A percentile compares a stretch with the other conserved stretches of the same genome.
Evolutionary conservation across 345 rosid species (phyloP).

Genomic region (Brassica napus): Da-Ae NC_063437.1:4382001-4382500

Average conservation of each 20-base stretch:
- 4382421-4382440: background rate
- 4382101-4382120: background rate
- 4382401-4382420: background rate
- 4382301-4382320: background rate
- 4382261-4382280: background rate
- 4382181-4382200: background rate
- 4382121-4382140: background rate
- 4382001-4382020: slow-evolving; percentile 18
- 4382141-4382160: background rate
- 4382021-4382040: slow-evolving; percentile 15
- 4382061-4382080: background rate
- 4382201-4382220: background rate
- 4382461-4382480: background rate
- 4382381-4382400: background rate
- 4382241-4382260: background rate
- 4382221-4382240: background rate
- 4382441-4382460: background rate
- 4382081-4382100: background rate
- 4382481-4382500: background rate
- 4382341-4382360: background rate
- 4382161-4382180: background rate
- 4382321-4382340: background rate
- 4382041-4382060: slow-evolving; percentile 1
- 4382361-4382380: background rate
- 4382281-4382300: background rate